Base-by-base conservation (phyloP, 2,329 filamentous ascomycete species). In the Cladosporium velox region DNA sequence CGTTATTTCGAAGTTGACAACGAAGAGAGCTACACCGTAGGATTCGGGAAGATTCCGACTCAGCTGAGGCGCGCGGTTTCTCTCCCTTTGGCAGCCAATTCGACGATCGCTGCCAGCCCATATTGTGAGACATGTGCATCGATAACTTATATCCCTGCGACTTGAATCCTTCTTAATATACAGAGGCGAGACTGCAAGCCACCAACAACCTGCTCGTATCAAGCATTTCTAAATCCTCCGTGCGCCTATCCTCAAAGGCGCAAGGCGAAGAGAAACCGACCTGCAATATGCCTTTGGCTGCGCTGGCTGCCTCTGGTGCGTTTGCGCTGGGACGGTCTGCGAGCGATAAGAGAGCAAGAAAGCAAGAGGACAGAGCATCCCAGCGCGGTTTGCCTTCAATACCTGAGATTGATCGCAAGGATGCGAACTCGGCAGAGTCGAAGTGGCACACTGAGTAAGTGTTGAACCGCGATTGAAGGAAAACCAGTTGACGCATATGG, bases 281-380 rank as follows among this genome's bases (percentile, higher is more conserved):
- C n/a, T 47, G n/a, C 41, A 47, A 12, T 47, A 47, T 47, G 41
- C 41, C 41, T 21, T 21, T 47, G n/a, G 41, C 10, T 24, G n/a
- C 49, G 12, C 4, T 54, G 4, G 49, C 24, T 54, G 18, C 64
- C 63, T 55, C 66, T 65, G 44, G 51, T 34, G 21, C 64, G 59
- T 41, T 67, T 52, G 11, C 55, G 15, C 24, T 60, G 44, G 64
- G 47, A 35, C 35, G 35, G 24, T 26, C 21, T 54, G 64, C 60
- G 28, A 67, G 55, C 24, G 65, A 67, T 32, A 54, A 59, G 44
- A 59, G 60, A n/a, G 60, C 52, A 15, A 55, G 38, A 12, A 64
- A 65, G 54, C 49, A 61, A 52, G 35, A 67, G 34, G 34, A 57
- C 12, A 64, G 60, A 44, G 41, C 59, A 24, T 30, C 41, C 47